Base-by-base conservation (phyloP, 345 rosid species). In the Psidium guajava region DNA sequence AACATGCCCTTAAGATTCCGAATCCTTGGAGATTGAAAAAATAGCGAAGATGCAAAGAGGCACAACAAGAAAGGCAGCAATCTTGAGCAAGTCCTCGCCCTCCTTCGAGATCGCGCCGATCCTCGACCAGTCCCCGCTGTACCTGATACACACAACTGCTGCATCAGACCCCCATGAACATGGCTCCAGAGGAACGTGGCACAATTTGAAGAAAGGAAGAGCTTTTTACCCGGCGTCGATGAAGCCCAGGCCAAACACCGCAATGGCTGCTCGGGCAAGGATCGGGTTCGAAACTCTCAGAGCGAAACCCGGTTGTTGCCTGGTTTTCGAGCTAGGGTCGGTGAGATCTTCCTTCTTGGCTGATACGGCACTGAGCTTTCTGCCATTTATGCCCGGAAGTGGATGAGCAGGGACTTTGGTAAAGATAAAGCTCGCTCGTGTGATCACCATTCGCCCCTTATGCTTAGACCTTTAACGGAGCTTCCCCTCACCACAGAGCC, bases 121-220 rank as follows among this genome's bases (percentile, higher is more conserved):
- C 87, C 99, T 94, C 50, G 98, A 94, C 99, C 99, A 95, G 58
- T 96, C 98, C 83, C 99, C 98, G 85, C 98, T 95, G 54, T 94
- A 94, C 88, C 99, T 94, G 91, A 50, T 81, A 10, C 49, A 4
- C 82, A 1, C 83, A 40, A 53, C 25, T 21, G 47, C 47, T 8
- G 77, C 77, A 8, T 69, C 25, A 69, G 77, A n/a, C 18, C 24
- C 42, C 20, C 49, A 27, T 24, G 11, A 81, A 52, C 42, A 25
- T 21, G 40, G 8, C 22, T 14, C 5, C 54, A 11, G 77, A 21
- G 25, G 36, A 50, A 53, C 18, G 54, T 11, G 0, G 12, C 10
- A 50, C 28, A 52, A 69, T 49, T 2, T 6, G 24, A 54, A 58
- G 47, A 42, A 16, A 12, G 22, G 28, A 5, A 21, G 6, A 83